Evolutionary conservation across 495 filamentous ascomycete species (phyloP).

Genomic region (Trichoderma virens): DNA sequence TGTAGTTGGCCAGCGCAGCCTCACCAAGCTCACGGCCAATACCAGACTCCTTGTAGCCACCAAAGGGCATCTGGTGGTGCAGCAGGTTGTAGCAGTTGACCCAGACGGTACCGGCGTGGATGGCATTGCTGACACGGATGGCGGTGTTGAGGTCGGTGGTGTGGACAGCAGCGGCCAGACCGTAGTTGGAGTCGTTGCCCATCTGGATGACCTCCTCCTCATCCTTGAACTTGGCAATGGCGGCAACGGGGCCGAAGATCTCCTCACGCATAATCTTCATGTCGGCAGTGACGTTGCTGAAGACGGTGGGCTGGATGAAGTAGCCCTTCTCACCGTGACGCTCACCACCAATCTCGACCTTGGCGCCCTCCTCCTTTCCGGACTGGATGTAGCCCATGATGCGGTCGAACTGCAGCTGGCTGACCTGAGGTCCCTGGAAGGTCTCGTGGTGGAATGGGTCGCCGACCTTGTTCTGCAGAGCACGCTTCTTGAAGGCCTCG

Average conservation of each 20-base stretch:
- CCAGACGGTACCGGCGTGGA: conserved; percentile 46
- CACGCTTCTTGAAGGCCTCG: conserved; percentile 41
- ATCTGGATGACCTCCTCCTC: conserved; percentile 70
- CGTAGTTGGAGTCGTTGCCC: conserved; percentile 73
- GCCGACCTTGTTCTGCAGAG: conserved; percentile 44
- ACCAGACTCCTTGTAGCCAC: conserved; percentile 10
- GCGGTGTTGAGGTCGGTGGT: conserved; percentile 82
- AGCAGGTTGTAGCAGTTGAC: conserved; percentile 37
- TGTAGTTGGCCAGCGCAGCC: conserved; percentile 7
- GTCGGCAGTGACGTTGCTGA: conserved; percentile 70
- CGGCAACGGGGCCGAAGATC: conserved; percentile 88
- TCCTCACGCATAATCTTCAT: conserved; percentile 97
- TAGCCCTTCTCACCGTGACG: conserved; percentile 83
- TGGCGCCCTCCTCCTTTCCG: conserved; percentile 84
- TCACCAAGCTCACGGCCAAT: conserved; percentile 7
- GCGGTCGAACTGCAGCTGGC: conserved; percentile 88
- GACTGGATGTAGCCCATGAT: conserved; percentile 97
- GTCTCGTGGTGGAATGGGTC: conserved; percentile 82
- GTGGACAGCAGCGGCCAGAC: conserved; percentile 89
- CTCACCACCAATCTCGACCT: conserved; percentile 73
- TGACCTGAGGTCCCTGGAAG: conserved; percentile 97
- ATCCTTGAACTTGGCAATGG: conserved; percentile 83
- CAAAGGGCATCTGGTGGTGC: conserved; percentile 32
- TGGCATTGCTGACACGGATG: conserved; percentile 37
- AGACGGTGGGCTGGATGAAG: conserved; percentile 93